Percentiles rank a stretch among this genome's conserved stretches.
Conservation (phyloP, 2,329 filamentous ascomycete genomes). For the Xylaria sp. region DNA sequence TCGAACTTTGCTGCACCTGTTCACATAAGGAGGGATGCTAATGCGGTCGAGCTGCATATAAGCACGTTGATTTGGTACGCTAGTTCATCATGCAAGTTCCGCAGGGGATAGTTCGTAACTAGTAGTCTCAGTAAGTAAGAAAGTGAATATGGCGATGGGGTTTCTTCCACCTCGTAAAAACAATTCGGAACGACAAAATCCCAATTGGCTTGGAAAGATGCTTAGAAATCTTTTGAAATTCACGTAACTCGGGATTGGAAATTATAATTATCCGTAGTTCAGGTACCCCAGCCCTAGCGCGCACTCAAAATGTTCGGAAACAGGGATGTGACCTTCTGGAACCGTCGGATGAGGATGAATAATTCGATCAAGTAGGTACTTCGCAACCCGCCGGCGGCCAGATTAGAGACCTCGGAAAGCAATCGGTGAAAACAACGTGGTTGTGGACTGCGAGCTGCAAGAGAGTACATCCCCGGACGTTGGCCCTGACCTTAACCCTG, state of each 20-base stretch:
- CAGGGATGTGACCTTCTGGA: background rate
- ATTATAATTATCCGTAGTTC: background rate
- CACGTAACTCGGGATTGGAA: slow-evolving; percentile 2
- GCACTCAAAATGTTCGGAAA: background rate
- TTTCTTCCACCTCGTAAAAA: background rate
- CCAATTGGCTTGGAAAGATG: background rate
- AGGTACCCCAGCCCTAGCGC: background rate
- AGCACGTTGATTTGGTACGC: slow-evolving; percentile 15
- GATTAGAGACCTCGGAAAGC: slow-evolving; percentile 16
- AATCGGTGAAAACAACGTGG: slow-evolving; percentile 27
- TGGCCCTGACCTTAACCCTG: slow-evolving; percentile 14
- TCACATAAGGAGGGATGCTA: slow-evolving; percentile 2
- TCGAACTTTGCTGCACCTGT: background rate
- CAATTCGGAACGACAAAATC: background rate
- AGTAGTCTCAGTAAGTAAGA: background rate
- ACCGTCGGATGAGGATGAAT: slow-evolving; percentile 6
- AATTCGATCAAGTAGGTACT: slow-evolving; percentile 3
- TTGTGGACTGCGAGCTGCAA: slow-evolving; percentile 19
- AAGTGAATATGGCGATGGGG: background rate
- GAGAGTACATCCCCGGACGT: slow-evolving; percentile 19
- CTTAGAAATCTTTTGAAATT: background rate
- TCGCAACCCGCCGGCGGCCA: slow-evolving; percentile 6
- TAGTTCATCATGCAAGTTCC: slow-evolving; percentile 14
- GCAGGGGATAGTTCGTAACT: slow-evolving; percentile 9
- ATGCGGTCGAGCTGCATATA: slow-evolving; percentile 13